Percentiles rank a stretch among this genome's conserved stretches.
phyloP scores from a whole-genome alignment of 1,284 basidiomycete genomes.

The Ceratobasidium sp. region DNA sequence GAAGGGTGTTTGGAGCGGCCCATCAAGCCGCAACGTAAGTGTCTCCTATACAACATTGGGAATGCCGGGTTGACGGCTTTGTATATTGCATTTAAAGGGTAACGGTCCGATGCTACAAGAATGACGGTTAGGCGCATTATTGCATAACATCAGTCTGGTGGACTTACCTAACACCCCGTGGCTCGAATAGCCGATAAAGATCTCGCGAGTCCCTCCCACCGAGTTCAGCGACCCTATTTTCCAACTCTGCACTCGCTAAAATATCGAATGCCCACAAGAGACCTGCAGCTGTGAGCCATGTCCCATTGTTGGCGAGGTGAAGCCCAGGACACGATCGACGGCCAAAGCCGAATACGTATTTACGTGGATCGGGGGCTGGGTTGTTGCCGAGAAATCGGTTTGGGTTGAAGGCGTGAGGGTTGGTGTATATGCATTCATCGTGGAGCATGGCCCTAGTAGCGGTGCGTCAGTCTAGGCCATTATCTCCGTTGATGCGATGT shows the following conservation, averaged over 20 bases:
- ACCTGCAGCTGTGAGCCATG: conserved; percentile 9
- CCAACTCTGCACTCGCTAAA: background rate
- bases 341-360: conserved; percentile 21
- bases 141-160: background rate
- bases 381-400: conserved; percentile 50
- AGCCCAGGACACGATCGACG: conserved; percentile 37
- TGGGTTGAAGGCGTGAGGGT: conserved; percentile 54
- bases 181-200: conserved; percentile 1
- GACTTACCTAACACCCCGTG: conserved; percentile 10
- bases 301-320: conserved; percentile 18
- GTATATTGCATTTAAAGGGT: conserved; percentile 18
- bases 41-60: background rate
- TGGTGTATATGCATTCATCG: conserved; percentile 49
- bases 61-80: background rate
- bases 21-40: too few species aligned
- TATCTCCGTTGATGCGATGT: too few species aligned
- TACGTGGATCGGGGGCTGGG: conserved; percentile 45
- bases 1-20: too few species aligned
- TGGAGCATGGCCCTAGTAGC: conserved; percentile 49
- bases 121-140: background rate
- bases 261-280: conserved; percentile 11
- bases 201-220: background rate
- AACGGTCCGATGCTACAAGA: background rate
- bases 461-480: too few species aligned
- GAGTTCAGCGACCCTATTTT: background rate